phyloP scores from a whole-genome alignment of 768 basidiomycete genomes.

The Boletellus sp. region DNA sequence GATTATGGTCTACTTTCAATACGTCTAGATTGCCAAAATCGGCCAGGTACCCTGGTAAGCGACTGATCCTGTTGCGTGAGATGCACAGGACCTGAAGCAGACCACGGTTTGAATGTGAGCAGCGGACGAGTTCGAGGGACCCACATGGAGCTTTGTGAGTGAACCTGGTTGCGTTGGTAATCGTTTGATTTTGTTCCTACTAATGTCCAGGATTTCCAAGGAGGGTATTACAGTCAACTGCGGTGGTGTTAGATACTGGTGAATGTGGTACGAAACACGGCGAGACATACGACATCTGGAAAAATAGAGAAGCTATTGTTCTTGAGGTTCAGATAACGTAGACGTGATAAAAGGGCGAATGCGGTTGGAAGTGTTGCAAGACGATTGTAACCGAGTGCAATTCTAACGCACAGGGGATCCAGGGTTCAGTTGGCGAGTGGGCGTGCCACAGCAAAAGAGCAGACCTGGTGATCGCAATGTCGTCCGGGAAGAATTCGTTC shows the following conservation, averaged over 20 bases:
- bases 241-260: slow-evolving; percentile 6
- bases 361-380: slow-evolving; percentile 72
- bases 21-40: slow-evolving; percentile 72
- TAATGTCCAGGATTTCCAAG: slow-evolving; percentile 92
- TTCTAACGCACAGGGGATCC: slow-evolving; percentile 40
- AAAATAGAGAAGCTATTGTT: slow-evolving; percentile 79
- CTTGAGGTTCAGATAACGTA: slow-evolving; percentile 86
- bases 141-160: slow-evolving; percentile 69
- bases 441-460: slow-evolving; percentile 17
- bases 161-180: slow-evolving; percentile 80
- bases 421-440: slow-evolving; percentile 4
- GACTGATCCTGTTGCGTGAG: slow-evolving; percentile 77
- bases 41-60: slow-evolving; percentile 74
- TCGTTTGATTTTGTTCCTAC: slow-evolving; percentile 82
- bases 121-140: slow-evolving; percentile 15
- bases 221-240: slow-evolving; percentile 82
- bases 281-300: slow-evolving; percentile 74
- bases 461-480: slow-evolving; percentile 60
- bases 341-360: slow-evolving; percentile 65
- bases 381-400: slow-evolving; percentile 84
- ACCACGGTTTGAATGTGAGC: neutral
- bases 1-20: slow-evolving; percentile 86
- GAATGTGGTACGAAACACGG: slow-evolving; percentile 2
- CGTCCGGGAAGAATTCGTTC: slow-evolving; percentile 43
- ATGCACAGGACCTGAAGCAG: slow-evolving; percentile 73